phyloP scores from a whole-genome alignment of 2,329 filamentous ascomycete genomes.

The Apiospora kogelbergensis region DNA sequence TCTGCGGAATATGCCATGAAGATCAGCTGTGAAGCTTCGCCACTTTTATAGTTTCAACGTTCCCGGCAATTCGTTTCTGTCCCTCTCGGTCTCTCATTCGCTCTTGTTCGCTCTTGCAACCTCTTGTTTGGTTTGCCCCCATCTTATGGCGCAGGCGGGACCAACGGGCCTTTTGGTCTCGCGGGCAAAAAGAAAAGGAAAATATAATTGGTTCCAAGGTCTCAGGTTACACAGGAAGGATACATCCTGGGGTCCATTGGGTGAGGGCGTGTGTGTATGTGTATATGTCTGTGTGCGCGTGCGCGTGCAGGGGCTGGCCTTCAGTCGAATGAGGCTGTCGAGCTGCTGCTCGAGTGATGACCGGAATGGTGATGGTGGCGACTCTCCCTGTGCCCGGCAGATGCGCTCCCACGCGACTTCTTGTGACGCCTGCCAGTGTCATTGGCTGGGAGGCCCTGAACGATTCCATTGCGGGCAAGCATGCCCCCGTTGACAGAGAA shows the following conservation, averaged over 20 bases:
- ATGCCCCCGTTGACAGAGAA: slow-evolving; percentile 97
- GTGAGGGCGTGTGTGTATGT: neutral
- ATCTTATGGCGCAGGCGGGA: neutral
- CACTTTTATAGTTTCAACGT: slow-evolving; percentile 36
- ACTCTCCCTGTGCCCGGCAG: slow-evolving; percentile 42
- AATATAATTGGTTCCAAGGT: neutral
- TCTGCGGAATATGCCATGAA: slow-evolving; percentile 31
- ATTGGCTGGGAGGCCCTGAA: slow-evolving; percentile 63
- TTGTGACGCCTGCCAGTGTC: slow-evolving; percentile 52
- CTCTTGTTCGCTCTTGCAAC: slow-evolving; percentile 17
- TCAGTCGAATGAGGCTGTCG: slow-evolving; percentile 60
- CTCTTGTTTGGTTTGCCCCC: neutral
- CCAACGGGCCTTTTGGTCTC: slow-evolving; percentile 1
- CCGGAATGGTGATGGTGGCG: slow-evolving; percentile 51
- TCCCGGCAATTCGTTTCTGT: slow-evolving; percentile 11
- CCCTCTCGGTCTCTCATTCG: slow-evolving; percentile 15
- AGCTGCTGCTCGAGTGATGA: slow-evolving; percentile 63
- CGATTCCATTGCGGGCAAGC: slow-evolving; percentile 68
- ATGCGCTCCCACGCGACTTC: slow-evolving; percentile 51
- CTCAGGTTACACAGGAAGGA: slow-evolving; percentile 8
- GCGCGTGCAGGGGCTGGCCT: slow-evolving; percentile 12
- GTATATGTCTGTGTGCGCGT: neutral
- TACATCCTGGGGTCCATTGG: slow-evolving; percentile 12
- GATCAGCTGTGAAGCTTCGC: slow-evolving; percentile 38
- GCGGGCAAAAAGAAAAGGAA: neutral